Base-by-base conservation (phyloP, 306 rosid species). In the Castanea mollissima region DNA sequence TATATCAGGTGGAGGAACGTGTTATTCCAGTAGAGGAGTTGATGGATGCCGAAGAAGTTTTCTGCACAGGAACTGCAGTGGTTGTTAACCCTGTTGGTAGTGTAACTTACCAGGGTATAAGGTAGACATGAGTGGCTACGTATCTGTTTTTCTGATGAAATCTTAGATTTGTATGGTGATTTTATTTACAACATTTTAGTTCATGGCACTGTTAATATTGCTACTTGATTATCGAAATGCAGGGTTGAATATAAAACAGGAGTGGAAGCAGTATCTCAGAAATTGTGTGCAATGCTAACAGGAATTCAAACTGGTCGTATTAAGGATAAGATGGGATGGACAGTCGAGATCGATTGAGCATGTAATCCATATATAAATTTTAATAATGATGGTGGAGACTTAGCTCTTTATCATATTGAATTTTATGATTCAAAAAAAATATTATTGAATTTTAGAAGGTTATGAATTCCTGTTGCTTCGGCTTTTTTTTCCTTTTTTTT, bases 41-140 rank as follows among this genome's bases (percentile, higher is more conserved):
- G 85, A 74, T 90, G 44, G 76, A 18, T 31, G 94, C 91, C 32
- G 91, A 88, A 20, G 91, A 90, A 88, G 82, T 87, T 71, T 90
- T 90, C 81, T 88, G 92, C 84, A 88, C 92, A 12, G 94, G 91
- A 80, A 88, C 94, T 63, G 92, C 87, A 1, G 76, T 88, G 32
- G 79, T 74, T 79, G 78, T 88, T 31, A 88, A 19, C 63, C 31
- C 86, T 38, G 77, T 88, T 80, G 74, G 60, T 35, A 55, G 73
- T 52, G 82, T 68, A 52, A 87, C 91, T 59, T 85, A 73, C 52
- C 71, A 74, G 35, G 68, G 59, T 15, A 82, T 56, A 46, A 85
- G 84, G 94, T 80, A 79, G 41, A 67, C 21, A 20, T 5, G 20
- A 35, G 6, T 35, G 41, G 41, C 41, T 35, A 35, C 41, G 41